These are phyloP conservation scores for Rhododendron vialii DNA, from an alignment of 148 eudicot species.

Conservation along the genomic window DNA sequence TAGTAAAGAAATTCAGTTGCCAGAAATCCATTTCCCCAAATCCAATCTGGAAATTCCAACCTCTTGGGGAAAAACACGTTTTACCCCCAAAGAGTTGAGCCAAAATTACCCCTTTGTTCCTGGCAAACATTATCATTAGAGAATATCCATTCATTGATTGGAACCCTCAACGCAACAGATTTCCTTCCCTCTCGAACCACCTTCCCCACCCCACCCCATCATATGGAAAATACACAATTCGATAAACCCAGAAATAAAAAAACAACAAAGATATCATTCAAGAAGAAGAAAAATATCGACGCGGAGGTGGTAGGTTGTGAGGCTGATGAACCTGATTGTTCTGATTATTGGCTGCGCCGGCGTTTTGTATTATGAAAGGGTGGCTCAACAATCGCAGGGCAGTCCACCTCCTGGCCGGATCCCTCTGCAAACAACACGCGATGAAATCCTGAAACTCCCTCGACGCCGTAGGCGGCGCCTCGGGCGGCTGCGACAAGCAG, in stretches of 20 bases:
- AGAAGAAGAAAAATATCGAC: slow-evolving; percentile 34
- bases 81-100: neutral
- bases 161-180: neutral
- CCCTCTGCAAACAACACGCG: slow-evolving; percentile 69
- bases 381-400: slow-evolving; percentile 49
- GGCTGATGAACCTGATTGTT: slow-evolving; percentile 37
- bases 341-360: slow-evolving; percentile 1
- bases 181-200: neutral
- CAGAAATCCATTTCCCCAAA: slow-evolving; percentile 2
- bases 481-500: slow-evolving; percentile 69
- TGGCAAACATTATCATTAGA: neutral
- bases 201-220: neutral
- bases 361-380: slow-evolving; percentile 48
- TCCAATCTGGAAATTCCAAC: neutral
- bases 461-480: slow-evolving; percentile 61
- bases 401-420: slow-evolving; percentile 67
- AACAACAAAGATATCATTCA: slow-evolving; percentile 15
- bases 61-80: neutral
- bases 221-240: slow-evolving; percentile 5
- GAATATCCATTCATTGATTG: neutral
- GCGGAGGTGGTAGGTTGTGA: slow-evolving; percentile 58
- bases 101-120: neutral
- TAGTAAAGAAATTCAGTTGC: neutral
- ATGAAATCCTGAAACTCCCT: slow-evolving; percentile 68
- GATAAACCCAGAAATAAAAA: neutral